Conservation (phyloP, 768 basidiomycete genomes). For the Suillus variegatus region DNA sequence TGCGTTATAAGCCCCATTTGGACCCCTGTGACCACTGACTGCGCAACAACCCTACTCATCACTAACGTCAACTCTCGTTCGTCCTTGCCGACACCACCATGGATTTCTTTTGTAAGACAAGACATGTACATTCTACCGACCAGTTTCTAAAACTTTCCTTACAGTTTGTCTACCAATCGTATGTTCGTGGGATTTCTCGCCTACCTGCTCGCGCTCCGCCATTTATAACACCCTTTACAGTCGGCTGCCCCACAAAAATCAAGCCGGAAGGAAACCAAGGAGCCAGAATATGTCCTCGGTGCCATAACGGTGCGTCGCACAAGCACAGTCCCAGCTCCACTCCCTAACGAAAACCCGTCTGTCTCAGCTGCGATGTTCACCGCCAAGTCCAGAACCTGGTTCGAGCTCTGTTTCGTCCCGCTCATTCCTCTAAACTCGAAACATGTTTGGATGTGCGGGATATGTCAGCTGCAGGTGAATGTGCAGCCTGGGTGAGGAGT, state of each 20-base stretch:
- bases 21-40: too few relatives aligned
- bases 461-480: slow-evolving; percentile 65
- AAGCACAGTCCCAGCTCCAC: too few relatives aligned
- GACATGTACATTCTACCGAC: slow-evolving; percentile 15
- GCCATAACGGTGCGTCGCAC: slow-evolving; percentile 62
- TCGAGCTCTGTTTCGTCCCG: slow-evolving; percentile 76
- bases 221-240: slow-evolving; percentile 34
- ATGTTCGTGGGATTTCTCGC: slow-evolving; percentile 34
- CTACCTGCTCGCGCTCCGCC: slow-evolving; percentile 2
- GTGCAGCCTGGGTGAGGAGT: slow-evolving; percentile 51
- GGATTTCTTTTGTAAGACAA: slow-evolving; percentile 31
- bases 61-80: background rate
- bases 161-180: slow-evolving; percentile 56
- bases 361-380: slow-evolving; percentile 62
- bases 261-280: slow-evolving; percentile 55
- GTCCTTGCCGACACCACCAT: slow-evolving; percentile 7
- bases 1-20: too few relatives aligned
- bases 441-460: slow-evolving; percentile 69
- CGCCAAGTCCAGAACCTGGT: slow-evolving; percentile 70
- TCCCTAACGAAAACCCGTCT: background rate
- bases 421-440: slow-evolving; percentile 63
- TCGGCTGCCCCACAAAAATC: slow-evolving; percentile 65
- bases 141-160: slow-evolving; percentile 23
- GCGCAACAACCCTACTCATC: background rate
- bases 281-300: slow-evolving; percentile 65